phyloP scores from a whole-genome alignment of 1,284 basidiomycete species.

The Ganoderma resinaceum region DNA sequence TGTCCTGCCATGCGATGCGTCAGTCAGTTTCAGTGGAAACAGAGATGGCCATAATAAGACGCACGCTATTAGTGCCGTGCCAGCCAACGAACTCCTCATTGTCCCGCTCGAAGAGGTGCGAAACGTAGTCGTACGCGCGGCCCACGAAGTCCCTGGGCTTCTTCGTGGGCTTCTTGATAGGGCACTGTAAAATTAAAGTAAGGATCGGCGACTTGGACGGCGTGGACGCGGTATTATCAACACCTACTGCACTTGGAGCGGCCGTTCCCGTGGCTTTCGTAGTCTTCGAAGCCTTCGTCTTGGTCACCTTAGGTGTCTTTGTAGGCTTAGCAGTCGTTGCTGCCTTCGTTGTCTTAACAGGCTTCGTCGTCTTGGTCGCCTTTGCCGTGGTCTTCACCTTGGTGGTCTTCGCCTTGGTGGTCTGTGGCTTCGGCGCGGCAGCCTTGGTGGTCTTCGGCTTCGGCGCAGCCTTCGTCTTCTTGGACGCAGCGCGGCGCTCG shows the following conservation, averaged over 20 bases:
- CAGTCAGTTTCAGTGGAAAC: background rate
- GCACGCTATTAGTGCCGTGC: slow-evolving; percentile 9
- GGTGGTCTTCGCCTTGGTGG: background rate
- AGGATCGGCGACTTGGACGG: too few relatives aligned
- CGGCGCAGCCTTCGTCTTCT: background rate
- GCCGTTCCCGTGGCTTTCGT: background rate
- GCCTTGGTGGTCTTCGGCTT: background rate
- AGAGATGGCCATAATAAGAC: background rate
- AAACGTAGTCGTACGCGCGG: too few relatives aligned
- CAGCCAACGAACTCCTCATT: slow-evolving; percentile 4
- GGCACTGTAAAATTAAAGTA: too few relatives aligned
- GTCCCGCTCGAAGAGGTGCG: too few relatives aligned
- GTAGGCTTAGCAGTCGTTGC: background rate
- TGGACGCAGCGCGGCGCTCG: background rate
- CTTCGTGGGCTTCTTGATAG: too few relatives aligned
- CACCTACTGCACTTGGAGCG: background rate
- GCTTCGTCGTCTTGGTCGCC: background rate
- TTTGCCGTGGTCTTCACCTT: background rate
- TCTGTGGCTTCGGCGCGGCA: background rate
- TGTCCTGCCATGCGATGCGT: background rate
- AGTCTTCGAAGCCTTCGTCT: background rate
- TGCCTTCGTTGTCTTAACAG: background rate
- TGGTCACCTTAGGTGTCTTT: background rate
- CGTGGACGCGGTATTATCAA: background rate
- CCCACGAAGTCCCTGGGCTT: too few relatives aligned